Conservation (phyloP, 78 protist genomes). For the Dictyostelium intermedium region DNA sequence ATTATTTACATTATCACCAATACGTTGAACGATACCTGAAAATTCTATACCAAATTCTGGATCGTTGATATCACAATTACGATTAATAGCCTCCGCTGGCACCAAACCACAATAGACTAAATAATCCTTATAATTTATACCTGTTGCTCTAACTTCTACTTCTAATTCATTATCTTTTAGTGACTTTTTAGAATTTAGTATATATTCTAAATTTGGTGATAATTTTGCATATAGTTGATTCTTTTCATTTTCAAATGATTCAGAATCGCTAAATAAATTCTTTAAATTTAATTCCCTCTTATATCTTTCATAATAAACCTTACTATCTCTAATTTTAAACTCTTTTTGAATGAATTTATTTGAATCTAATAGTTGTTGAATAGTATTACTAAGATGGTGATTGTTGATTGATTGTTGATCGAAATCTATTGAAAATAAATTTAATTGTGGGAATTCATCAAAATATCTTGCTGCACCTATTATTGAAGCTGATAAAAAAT, state of each 20-base stretch:
- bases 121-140: conserved; percentile 29
- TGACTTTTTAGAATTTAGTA: neutral
- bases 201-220: neutral
- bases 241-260: neutral
- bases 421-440: neutral
- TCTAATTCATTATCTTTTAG: neutral
- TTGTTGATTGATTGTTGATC: neutral
- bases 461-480: neutral
- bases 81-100: neutral
- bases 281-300: neutral
- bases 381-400: neutral
- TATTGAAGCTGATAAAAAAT: neutral
- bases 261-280: neutral
- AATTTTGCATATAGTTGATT: neutral
- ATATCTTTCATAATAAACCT: neutral
- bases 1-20: neutral
- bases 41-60: conserved; percentile 30
- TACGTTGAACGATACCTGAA: conserved; percentile 29
- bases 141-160: conserved; percentile 9
- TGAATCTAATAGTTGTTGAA: neutral
- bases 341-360: neutral
- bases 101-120: neutral
- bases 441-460: neutral
- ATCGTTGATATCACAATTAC: neutral
- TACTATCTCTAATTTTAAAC: neutral